phyloP scores from a whole-genome alignment of 1,284 basidiomycete species.

The Cronartium ribicola region DNA sequence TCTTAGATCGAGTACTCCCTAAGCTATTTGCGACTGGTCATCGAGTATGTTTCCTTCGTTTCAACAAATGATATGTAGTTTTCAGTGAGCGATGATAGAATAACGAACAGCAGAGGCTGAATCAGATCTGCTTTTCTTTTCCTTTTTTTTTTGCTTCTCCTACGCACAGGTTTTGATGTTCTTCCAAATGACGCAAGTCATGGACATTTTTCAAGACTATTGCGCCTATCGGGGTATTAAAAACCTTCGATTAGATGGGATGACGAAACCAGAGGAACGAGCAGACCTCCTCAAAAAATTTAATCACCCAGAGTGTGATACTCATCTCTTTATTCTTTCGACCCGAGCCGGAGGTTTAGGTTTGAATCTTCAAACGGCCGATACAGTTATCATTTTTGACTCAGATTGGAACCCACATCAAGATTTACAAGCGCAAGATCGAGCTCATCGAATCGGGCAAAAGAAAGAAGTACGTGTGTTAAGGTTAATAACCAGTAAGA shows the following conservation, averaged over 20 bases:
- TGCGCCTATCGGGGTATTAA: constrained; percentile 83
- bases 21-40: constrained; percentile 91
- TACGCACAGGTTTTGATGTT: constrained; percentile 48
- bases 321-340: constrained; percentile 90
- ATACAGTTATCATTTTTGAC: constrained; percentile 95
- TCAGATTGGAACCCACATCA: constrained; percentile 79
- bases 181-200: constrained; percentile 63
- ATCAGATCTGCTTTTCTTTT: constrained; percentile 45
- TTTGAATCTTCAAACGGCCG: constrained; percentile 94
- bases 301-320: constrained; percentile 84
- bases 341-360: constrained; percentile 97
- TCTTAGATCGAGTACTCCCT: constrained; percentile 87
- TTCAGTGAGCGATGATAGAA: constrained; percentile 45
- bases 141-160: constrained; percentile 37
- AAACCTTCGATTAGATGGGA: constrained; percentile 92
- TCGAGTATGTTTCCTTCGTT: constrained; percentile 59
- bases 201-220: constrained; percentile 99
- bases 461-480: constrained; percentile 96
- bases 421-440: constrained; percentile 76
- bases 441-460: constrained; percentile 96
- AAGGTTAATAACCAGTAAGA: constrained; percentile 95
- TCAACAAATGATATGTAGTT: neutral
- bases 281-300: constrained; percentile 82
- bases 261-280: constrained; percentile 96
- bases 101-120: constrained; percentile 50